Conservation (phyloP, 2,329 filamentous ascomycete species). For the Trichophyton simii region DNA sequence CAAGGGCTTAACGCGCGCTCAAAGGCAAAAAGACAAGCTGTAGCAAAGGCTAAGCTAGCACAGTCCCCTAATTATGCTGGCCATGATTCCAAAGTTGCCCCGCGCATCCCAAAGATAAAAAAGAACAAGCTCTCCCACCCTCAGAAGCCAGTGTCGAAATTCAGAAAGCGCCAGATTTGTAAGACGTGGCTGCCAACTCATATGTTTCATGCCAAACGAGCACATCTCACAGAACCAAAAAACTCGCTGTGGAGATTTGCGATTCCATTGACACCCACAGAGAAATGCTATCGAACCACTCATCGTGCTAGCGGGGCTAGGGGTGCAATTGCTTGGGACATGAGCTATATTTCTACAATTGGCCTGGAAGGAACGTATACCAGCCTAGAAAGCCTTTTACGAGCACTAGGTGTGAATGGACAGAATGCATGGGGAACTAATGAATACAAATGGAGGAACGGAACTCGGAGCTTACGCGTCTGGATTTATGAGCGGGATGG, state of each 20-base stretch:
- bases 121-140: slow-evolving; percentile 57
- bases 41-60: slow-evolving; percentile 30
- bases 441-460: slow-evolving; percentile 58
- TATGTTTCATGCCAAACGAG: slow-evolving; percentile 82
- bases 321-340: slow-evolving; percentile 81
- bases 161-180: slow-evolving; percentile 68
- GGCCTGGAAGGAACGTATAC: slow-evolving; percentile 55
- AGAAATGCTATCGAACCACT: slow-evolving; percentile 79
- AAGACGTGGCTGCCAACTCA: slow-evolving; percentile 96
- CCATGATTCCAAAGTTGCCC: slow-evolving; percentile 23
- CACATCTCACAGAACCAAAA: slow-evolving; percentile 69
- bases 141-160: slow-evolving; percentile 52
- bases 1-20: slow-evolving; percentile 44
- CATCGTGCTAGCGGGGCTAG: slow-evolving; percentile 65
- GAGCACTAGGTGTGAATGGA: slow-evolving; percentile 47
- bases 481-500: slow-evolving; percentile 48
- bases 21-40: slow-evolving; percentile 30
- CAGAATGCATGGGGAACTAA: slow-evolving; percentile 51
- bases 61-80: slow-evolving; percentile 12
- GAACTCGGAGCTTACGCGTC: slow-evolving; percentile 44
- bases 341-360: slow-evolving; percentile 85
- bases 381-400: slow-evolving; percentile 55
- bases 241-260: slow-evolving; percentile 83
- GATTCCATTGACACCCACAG: slow-evolving; percentile 69
- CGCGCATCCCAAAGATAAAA: slow-evolving; percentile 51